phyloP scores from a whole-genome alignment of 805 yeast species.

The Schwanniomyces occidentalis region DNA sequence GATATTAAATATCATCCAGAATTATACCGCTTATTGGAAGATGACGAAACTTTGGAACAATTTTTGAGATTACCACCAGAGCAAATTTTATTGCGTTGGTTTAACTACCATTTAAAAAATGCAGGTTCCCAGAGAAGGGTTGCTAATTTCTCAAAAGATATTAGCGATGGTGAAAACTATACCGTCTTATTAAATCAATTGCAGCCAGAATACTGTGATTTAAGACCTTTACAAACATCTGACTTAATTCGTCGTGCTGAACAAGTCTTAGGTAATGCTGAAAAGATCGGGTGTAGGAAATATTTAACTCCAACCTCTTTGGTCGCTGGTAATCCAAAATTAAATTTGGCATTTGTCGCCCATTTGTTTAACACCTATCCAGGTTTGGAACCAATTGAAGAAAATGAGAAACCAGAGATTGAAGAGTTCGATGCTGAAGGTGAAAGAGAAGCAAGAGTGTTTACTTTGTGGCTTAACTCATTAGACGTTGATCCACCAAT shows the following conservation, averaged over 20 bases:
- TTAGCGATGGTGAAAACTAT: slow-evolving; percentile 93
- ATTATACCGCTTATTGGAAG: slow-evolving; percentile 88
- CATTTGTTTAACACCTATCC: slow-evolving; percentile 96
- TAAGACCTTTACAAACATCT: slow-evolving; percentile 73
- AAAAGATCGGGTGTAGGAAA: slow-evolving; percentile 87
- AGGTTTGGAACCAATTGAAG: slow-evolving; percentile 94
- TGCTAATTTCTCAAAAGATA: slow-evolving; percentile 80
- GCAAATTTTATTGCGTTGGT: slow-evolving; percentile 95
- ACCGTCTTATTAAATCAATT: slow-evolving; percentile 87
- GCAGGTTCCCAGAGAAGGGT: slow-evolving; percentile 90
- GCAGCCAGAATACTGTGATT: slow-evolving; percentile 79
- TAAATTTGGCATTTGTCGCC: slow-evolving; percentile 96
- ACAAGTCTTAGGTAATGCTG: slow-evolving; percentile 82
- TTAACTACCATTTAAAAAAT: slow-evolving; percentile 91
- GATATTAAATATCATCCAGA: slow-evolving; percentile 97
- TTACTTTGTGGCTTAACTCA: slow-evolving; percentile 95
- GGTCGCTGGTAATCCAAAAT: slow-evolving; percentile 94
- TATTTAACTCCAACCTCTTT: slow-evolving; percentile 91
- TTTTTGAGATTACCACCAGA: slow-evolving; percentile 96
- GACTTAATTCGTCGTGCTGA: slow-evolving; percentile 85
- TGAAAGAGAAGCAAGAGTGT: slow-evolving; percentile 98
- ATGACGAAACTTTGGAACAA: slow-evolving; percentile 96
- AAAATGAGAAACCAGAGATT: slow-evolving; percentile 85
- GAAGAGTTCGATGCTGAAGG: slow-evolving; percentile 99
- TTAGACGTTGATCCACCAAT: slow-evolving; percentile 96